Conservation (phyloP, 345 rosid genomes). For the Viola odorata region DNA sequence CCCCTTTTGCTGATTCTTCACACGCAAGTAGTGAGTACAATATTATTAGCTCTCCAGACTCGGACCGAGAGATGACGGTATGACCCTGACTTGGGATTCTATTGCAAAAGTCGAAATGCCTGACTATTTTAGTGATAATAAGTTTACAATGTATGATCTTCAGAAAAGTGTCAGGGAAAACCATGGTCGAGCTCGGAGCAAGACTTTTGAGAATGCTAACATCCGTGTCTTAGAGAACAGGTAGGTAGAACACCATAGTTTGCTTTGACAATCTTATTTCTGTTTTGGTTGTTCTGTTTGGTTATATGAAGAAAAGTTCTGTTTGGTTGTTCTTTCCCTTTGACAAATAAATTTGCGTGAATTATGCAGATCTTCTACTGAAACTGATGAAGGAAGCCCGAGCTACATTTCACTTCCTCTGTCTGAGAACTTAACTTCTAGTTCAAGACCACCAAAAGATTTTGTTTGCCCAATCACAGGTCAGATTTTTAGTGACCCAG, state of each 20-base stretch:
- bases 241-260: constrained; percentile 10
- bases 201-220: constrained; percentile 28
- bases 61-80: constrained; percentile 34
- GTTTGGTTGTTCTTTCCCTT: not conserved
- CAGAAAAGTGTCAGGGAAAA: constrained; percentile 21
- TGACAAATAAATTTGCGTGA: not conserved
- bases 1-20: constrained; percentile 35
- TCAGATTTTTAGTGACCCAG: constrained; percentile 54
- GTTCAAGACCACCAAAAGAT: constrained; percentile 55
- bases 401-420: constrained; percentile 39
- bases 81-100: not conserved
- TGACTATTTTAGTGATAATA: constrained; percentile 8
- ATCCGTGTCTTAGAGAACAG: constrained; percentile 28
- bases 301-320: not conserved
- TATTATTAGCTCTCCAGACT: constrained; percentile 36
- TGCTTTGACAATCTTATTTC: not conserved
- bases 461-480: constrained; percentile 68
- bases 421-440: constrained; percentile 40
- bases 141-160: constrained; percentile 20
- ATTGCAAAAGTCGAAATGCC: constrained; percentile 1
- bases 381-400: constrained; percentile 43
- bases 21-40: constrained; percentile 18
- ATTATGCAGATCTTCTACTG: constrained; percentile 30
- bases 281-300: not conserved
- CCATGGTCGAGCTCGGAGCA: constrained; percentile 16